Conservation (phyloP, 1,284 basidiomycete species). For the Violaceomyces palustris region DNA sequence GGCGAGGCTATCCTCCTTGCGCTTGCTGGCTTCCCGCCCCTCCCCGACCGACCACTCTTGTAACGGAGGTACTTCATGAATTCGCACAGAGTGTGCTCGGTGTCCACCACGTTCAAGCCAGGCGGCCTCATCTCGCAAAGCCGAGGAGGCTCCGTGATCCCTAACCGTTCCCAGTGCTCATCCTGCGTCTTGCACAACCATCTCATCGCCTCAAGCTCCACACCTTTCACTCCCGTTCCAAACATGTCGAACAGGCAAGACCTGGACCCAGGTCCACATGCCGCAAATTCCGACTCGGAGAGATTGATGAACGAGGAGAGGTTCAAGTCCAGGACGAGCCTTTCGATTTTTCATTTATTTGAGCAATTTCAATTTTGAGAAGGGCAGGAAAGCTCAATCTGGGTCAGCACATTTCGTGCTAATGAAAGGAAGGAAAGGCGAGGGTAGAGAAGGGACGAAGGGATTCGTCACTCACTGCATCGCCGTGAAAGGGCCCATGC, state of each 20-base stretch:
- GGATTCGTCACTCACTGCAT: conserved; percentile 51
- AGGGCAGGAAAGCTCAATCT: too few relatives aligned
- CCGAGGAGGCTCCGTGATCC: conserved; percentile 15
- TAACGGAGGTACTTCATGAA: conserved; percentile 65
- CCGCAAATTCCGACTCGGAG: conserved; percentile 62
- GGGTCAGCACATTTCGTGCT: too few relatives aligned
- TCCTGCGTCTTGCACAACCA: conserved; percentile 61
- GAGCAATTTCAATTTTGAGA: too few relatives aligned
- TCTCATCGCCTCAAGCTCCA: conserved; percentile 59
- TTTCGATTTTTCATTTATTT: too few relatives aligned
- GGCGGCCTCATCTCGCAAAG: conserved; percentile 49
- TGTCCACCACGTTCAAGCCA: conserved; percentile 57
- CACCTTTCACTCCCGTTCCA: conserved; percentile 53
- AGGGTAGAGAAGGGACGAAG: neutral
- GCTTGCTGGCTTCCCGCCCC: too few relatives aligned
- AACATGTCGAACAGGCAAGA: conserved; percentile 62
- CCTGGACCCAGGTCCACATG: conserved; percentile 61
- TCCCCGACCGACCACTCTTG: too few relatives aligned
- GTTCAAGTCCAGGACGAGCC: conserved; percentile 56
- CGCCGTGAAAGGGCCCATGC: conserved; percentile 61
- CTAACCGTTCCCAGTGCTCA: conserved; percentile 56
- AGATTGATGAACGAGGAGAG: conserved; percentile 59
- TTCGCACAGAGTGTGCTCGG: conserved; percentile 67
- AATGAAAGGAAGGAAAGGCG: too few relatives aligned
- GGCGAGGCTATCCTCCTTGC: too few relatives aligned